Conservation (phyloP, 2,329 filamentous ascomycete genomes). For the Neonectria punicea region DNA sequence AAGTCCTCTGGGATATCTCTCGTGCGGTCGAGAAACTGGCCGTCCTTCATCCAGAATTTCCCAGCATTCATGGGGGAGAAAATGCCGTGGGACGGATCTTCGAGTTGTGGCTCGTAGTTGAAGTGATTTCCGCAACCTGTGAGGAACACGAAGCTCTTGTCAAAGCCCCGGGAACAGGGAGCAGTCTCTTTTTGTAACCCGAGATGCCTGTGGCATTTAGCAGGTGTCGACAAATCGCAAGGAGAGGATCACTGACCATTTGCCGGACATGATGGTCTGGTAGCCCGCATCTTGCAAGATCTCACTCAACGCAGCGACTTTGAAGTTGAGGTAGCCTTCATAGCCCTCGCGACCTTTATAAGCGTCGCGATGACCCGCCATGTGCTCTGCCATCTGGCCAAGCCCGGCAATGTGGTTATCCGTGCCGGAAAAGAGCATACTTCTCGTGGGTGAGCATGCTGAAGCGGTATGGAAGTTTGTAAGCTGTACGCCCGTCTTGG, state of each 20-base stretch:
- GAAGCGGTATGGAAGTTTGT: conserved; percentile 69
- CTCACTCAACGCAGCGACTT: conserved; percentile 44
- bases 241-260: conserved; percentile 36
- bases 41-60: conserved; percentile 53
- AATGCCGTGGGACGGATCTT: conserved; percentile 24
- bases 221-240: neutral
- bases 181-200: conserved; percentile 23
- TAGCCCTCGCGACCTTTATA: conserved; percentile 37
- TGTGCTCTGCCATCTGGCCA: conserved; percentile 62
- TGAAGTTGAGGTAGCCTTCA: conserved; percentile 46
- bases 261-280: conserved; percentile 46
- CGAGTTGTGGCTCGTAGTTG: conserved; percentile 58
- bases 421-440: conserved; percentile 70
- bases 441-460: conserved; percentile 66
- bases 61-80: conserved; percentile 15
- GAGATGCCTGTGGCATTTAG: conserved; percentile 28
- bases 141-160: conserved; percentile 54
- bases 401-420: conserved; percentile 65
- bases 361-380: conserved; percentile 1
- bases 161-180: conserved; percentile 48
- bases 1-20: conserved; percentile 58
- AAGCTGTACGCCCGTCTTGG: conserved; percentile 58
- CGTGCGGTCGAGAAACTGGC: conserved; percentile 49
- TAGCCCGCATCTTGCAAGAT: conserved; percentile 46
- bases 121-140: conserved; percentile 62